Conservation (phyloP, 2,329 filamentous ascomycete genomes). For the Zymoseptoria crescenta region DNA sequence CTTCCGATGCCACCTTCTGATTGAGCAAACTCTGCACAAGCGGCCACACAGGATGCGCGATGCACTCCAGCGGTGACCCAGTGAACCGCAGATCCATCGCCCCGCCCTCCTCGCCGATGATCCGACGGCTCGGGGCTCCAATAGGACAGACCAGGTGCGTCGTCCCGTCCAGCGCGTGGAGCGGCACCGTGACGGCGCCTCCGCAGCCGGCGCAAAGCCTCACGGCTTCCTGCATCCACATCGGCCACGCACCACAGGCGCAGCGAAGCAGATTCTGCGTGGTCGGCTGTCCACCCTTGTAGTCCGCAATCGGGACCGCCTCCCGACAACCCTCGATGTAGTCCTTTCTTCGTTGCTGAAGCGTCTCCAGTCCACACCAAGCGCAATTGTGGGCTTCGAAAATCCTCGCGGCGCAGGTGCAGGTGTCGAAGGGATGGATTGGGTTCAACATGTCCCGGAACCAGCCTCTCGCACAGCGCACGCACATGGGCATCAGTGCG, state of each 20-base stretch:
- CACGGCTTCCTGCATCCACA: background rate
- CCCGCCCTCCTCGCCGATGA: background rate
- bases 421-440: background rate
- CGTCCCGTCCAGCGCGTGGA: background rate
- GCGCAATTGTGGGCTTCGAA: background rate
- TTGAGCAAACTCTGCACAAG: background rate
- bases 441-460: background rate
- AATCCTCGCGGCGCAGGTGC: background rate
- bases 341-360: background rate
- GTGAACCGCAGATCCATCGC: background rate
- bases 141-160: background rate
- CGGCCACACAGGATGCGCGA: background rate
- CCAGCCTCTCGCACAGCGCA: background rate
- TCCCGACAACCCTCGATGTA: background rate
- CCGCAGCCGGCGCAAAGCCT: background rate
- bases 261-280: background rate
- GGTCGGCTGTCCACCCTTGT: background rate
- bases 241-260: background rate
- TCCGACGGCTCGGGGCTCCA: background rate
- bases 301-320: background rate
- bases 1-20: background rate
- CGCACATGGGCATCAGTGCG: background rate
- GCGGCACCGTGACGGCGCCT: background rate
- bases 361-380: background rate
- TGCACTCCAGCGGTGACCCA: background rate